Conservation (phyloP, 108 stramenopile species). For the Chaetoceros tenuissimus region DNA sequence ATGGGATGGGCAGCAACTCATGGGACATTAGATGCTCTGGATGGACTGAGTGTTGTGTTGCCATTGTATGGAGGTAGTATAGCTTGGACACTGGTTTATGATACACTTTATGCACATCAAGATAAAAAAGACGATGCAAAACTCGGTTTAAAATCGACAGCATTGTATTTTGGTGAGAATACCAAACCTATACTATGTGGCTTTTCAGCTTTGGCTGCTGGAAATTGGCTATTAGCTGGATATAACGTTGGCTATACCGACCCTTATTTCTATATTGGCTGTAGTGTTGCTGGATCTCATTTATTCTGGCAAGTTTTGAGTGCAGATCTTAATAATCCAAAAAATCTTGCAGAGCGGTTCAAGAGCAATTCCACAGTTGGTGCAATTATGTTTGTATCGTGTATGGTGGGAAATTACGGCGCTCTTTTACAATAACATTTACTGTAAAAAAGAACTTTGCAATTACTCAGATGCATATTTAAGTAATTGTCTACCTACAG, state of each 20-base stretch:
- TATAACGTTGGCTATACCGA: constrained; percentile 25
- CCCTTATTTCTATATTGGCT: constrained; percentile 38
- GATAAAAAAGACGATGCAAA: constrained; percentile 89
- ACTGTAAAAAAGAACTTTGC: background rate
- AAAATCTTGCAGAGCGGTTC: constrained; percentile 79
- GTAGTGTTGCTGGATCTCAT: constrained; percentile 56
- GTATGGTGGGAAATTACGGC: constrained; percentile 39
- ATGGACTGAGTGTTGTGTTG: constrained; percentile 27
- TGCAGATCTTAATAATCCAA: constrained; percentile 65
- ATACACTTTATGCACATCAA: constrained; percentile 98
- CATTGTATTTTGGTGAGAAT: constrained; percentile 80
- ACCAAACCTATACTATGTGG: constrained; percentile 66
- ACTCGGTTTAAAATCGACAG: constrained; percentile 86
- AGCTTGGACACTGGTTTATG: constrained; percentile 96
- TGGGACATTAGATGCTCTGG: constrained; percentile 49
- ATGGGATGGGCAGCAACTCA: constrained; percentile 85
- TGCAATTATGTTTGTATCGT: constrained; percentile 63
- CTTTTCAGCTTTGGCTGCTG: constrained; percentile 32
- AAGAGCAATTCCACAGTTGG: constrained; percentile 71
- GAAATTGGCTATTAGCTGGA: constrained; percentile 54
- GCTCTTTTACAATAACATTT: background rate
- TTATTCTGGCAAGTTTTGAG: constrained; percentile 82
- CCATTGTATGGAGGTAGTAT: constrained; percentile 87
- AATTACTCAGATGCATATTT: too few relatives aligned
- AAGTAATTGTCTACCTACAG: too few relatives aligned